A percentile compares a stretch with the other conserved stretches of the same genome.
Evolutionary conservation across 2,329 filamentous ascomycete species (phyloP).

Genomic region (Dichotomopilus funicola): DNA sequence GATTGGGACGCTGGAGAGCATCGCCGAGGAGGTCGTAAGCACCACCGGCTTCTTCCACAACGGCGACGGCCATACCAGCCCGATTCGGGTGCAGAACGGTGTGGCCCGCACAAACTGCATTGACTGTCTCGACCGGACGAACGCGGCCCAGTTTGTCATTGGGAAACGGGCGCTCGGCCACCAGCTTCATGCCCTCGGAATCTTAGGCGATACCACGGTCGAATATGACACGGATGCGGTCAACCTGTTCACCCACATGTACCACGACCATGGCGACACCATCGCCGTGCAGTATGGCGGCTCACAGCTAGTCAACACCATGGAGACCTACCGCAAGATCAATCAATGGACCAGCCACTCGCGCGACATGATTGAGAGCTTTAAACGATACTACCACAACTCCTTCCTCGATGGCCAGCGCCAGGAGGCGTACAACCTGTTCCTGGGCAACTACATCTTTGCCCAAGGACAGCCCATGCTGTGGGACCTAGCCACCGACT

Average conservation of each 20-base stretch:
- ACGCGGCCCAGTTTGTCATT: conserved; percentile 96
- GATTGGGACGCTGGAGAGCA: conserved; percentile 81
- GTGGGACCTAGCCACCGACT: conserved; percentile 92
- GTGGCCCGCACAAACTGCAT: conserved; percentile 96
- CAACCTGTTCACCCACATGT: conserved; percentile 97
- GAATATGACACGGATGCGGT: conserved; percentile 94
- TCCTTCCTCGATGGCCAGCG: conserved; percentile 92
- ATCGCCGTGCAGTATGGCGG: conserved; percentile 97
- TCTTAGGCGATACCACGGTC: conserved; percentile 68
- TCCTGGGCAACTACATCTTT: conserved; percentile 93
- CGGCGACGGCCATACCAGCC: conserved; percentile 62
- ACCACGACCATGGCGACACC: conserved; percentile 94
- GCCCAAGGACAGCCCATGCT: conserved; percentile 84
- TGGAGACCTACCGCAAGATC: conserved; percentile 98
- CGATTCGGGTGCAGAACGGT: conserved; percentile 75
- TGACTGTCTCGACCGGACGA: conserved; percentile 93
- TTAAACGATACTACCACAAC: conserved; percentile 98
- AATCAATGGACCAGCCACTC: conserved; percentile 99
- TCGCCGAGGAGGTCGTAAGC: conserved; percentile 78
- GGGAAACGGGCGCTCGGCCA: conserved; percentile 89
- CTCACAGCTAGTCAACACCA: conserved; percentile 95
- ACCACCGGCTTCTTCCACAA: conserved; percentile 95
- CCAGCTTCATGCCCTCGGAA: conserved; percentile 84
- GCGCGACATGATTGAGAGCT: conserved; percentile 97
- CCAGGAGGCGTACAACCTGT: conserved; percentile 96